These are phyloP conservation scores for Penicillium lagena DNA, from an alignment of 495 filamentous ascomycete genomes.

Conservation along the genomic window DNA sequence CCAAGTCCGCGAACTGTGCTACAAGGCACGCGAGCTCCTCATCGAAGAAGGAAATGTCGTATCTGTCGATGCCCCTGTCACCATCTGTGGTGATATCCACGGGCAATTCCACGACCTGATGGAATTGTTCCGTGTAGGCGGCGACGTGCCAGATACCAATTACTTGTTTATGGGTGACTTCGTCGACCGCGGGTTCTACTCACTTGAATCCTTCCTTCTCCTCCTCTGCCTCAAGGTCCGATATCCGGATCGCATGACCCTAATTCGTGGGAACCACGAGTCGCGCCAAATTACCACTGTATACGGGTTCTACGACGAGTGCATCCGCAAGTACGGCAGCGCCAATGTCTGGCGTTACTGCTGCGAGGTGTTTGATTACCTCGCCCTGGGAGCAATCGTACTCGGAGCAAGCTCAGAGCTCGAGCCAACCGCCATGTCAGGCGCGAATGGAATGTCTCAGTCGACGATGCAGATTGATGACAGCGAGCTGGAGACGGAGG, in stretches of 20 bases:
- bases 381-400: slow-evolving; percentile 90
- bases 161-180: slow-evolving; percentile 99
- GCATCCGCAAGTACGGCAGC: slow-evolving; percentile 91
- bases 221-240: slow-evolving; percentile 94
- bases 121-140: slow-evolving; percentile 95
- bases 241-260: slow-evolving; percentile 94
- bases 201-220: slow-evolving; percentile 90
- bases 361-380: slow-evolving; percentile 97
- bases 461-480: slow-evolving; percentile 44
- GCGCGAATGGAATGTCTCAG: slow-evolving; percentile 39
- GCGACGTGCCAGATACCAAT: slow-evolving; percentile 93
- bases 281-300: slow-evolving; percentile 96
- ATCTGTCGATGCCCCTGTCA: slow-evolving; percentile 90
- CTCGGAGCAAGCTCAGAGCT: slow-evolving; percentile 78
- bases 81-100: slow-evolving; percentile 98
- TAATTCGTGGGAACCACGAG: slow-evolving; percentile 96
- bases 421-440: slow-evolving; percentile 32
- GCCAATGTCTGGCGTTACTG: slow-evolving; percentile 99
- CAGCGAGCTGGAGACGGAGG: slow-evolving; percentile 84
- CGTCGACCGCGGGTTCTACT: slow-evolving; percentile 97
- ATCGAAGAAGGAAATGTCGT: slow-evolving; percentile 99
- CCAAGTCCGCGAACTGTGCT: slow-evolving; percentile 92
- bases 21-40: slow-evolving; percentile 92
- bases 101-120: slow-evolving; percentile 98
- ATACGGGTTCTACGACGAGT: slow-evolving; percentile 99